A percentile compares a stretch with the other conserved stretches of the same genome.
Evolutionary conservation across 2,329 filamentous ascomycete genomes (phyloP).

Genomic region (Calycina herbarum): DNA sequence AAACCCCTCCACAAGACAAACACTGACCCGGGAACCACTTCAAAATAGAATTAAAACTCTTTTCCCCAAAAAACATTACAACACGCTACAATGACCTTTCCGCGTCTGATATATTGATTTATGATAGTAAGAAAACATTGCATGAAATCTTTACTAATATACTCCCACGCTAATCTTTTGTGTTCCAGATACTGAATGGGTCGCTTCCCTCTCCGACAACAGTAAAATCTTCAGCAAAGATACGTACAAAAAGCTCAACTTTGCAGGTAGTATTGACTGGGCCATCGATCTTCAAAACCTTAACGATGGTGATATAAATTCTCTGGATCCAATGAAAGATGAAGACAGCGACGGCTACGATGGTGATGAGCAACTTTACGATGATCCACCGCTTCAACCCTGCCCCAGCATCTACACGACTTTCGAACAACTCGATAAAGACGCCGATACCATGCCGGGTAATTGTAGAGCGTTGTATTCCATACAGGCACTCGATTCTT

Average conservation of each 20-base stretch:
- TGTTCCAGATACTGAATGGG: constrained; percentile 32
- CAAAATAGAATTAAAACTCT: neutral
- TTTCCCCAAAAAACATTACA: constrained; percentile 6
- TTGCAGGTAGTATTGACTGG: constrained; percentile 39
- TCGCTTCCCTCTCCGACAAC: constrained; percentile 29
- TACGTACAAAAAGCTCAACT: constrained; percentile 28
- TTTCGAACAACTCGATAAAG: constrained; percentile 7
- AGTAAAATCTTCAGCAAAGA: constrained; percentile 30
- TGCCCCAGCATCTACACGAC: constrained; percentile 3
- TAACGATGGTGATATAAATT: too few relatives aligned
- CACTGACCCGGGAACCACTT: neutral
- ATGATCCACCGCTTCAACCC: neutral
- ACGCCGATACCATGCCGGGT: constrained; percentile 4
- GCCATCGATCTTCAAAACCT: constrained; percentile 35
- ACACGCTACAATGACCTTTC: constrained; percentile 24
- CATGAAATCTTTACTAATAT: too few relatives aligned
- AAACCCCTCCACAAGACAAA: too few relatives aligned
- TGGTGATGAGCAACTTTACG: neutral
- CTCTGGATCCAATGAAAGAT: neutral
- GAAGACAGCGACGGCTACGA: neutral
- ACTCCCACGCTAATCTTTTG: too few relatives aligned
- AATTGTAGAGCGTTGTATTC: constrained; percentile 1
- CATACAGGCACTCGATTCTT: neutral
- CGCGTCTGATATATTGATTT: constrained; percentile 26
- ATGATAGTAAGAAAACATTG: constrained; percentile 11